A percentile compares a stretch with the other conserved stretches of the same genome.
Conservation (phyloP, 2,329 filamentous ascomycete genomes). For the Xylariomycetidae sp. region DNA sequence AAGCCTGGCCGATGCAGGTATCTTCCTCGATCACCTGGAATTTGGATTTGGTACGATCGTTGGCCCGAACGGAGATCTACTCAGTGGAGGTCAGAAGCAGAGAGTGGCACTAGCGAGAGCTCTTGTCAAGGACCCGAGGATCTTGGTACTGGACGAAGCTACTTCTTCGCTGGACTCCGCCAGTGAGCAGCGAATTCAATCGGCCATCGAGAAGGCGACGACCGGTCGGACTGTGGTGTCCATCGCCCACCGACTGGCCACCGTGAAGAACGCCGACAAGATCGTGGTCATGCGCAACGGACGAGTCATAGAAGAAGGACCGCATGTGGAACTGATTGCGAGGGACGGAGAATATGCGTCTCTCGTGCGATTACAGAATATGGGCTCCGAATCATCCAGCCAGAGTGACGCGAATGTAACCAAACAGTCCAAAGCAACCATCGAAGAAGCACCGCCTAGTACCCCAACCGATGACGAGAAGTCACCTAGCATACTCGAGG, state of each 20-base stretch:
- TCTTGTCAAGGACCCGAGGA: slow-evolving; percentile 38
- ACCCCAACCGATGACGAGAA: slow-evolving; percentile 10
- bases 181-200: slow-evolving; percentile 39
- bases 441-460: slow-evolving; percentile 25
- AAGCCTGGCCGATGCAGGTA: slow-evolving; percentile 49
- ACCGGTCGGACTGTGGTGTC: slow-evolving; percentile 54
- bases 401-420: slow-evolving; percentile 20
- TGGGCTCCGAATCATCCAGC: slow-evolving; percentile 29
- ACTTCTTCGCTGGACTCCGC: slow-evolving; percentile 44
- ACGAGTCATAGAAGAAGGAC: slow-evolving; percentile 54
- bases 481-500: too few species aligned
- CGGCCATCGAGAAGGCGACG: slow-evolving; percentile 28
- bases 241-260: slow-evolving; percentile 58
- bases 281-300: slow-evolving; percentile 61
- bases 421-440: slow-evolving; percentile 30
- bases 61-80: slow-evolving; percentile 35
- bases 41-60: slow-evolving; percentile 38
- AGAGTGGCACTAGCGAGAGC: slow-evolving; percentile 41
- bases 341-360: slow-evolving; percentile 26
- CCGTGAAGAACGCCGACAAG: slow-evolving; percentile 55
- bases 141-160: slow-evolving; percentile 44
- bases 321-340: slow-evolving; percentile 50
- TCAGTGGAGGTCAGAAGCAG: slow-evolving; percentile 44
- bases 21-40: slow-evolving; percentile 42
- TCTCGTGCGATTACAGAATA: slow-evolving; percentile 25